Conservation (phyloP, 768 basidiomycete species). For the Leccinum imitatum region DNA sequence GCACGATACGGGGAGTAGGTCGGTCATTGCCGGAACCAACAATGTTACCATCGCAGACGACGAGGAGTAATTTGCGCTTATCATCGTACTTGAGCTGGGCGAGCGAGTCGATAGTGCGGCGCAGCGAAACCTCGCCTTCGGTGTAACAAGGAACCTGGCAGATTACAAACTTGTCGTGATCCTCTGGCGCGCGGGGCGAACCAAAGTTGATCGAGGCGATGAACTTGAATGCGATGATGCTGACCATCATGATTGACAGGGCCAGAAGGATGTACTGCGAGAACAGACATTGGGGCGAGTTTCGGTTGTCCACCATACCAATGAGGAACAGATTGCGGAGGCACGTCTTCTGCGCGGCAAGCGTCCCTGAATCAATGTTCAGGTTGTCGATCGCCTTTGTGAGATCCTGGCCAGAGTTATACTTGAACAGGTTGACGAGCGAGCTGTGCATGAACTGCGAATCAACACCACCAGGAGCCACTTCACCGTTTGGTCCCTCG, state of each 20-base stretch:
- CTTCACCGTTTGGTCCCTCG: conserved; percentile 46
- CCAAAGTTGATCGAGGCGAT: conserved; percentile 87
- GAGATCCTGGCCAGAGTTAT: conserved; percentile 73
- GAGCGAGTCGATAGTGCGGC: conserved; percentile 89
- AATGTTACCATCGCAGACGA: conserved; percentile 98
- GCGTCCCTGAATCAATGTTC: conserved; percentile 55
- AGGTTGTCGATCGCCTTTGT: conserved; percentile 71
- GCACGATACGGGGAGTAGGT: conserved; percentile 91
- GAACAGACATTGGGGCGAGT: conserved; percentile 90
- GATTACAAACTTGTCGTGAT: conserved; percentile 96
- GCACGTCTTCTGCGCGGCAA: conserved; percentile 79
- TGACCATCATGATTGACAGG: conserved; percentile 88
- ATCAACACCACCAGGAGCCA: conserved; percentile 42
- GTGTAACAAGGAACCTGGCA: conserved; percentile 99
- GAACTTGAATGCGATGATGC: conserved; percentile 96
- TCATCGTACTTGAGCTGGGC: conserved; percentile 96
- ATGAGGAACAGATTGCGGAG: conserved; percentile 91
- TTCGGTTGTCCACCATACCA: conserved; percentile 89
- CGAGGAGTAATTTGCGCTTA: conserved; percentile 90
- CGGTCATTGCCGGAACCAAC: conserved; percentile 96
- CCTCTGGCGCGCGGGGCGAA: conserved; percentile 78
- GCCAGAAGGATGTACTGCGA: conserved; percentile 88
- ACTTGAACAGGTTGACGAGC: conserved; percentile 72
- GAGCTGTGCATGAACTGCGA: conserved; percentile 69
- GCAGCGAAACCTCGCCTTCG: conserved; percentile 85